Conservation (phyloP, 108 stramenopile genomes). For the Poteriospumella lacustris region DNA sequence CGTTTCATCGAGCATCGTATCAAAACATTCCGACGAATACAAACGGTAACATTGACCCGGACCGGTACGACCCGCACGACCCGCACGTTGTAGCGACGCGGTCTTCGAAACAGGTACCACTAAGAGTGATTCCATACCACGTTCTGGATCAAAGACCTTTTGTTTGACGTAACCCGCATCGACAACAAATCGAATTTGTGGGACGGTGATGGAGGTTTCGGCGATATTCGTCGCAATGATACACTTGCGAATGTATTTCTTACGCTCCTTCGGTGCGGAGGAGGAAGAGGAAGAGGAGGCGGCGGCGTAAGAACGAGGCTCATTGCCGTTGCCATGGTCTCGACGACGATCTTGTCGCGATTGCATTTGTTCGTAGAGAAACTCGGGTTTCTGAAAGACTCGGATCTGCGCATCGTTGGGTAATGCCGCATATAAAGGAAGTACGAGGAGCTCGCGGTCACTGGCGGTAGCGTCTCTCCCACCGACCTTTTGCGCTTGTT, state of each 20-base stretch:
- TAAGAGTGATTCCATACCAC: conserved; percentile 56
- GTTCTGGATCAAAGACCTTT: conserved; percentile 75
- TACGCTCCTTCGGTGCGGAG: conserved; percentile 35
- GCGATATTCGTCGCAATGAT: conserved; percentile 94
- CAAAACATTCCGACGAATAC: conserved; percentile 49
- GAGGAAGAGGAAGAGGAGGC: background rate
- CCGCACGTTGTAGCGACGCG: conserved; percentile 41
- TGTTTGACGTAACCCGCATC: conserved; percentile 91
- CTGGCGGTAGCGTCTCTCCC: background rate
- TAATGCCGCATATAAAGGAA: conserved; percentile 81
- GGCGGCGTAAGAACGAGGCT: background rate
- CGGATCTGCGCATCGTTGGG: conserved; percentile 66
- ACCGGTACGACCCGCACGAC: conserved; percentile 56
- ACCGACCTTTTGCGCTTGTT: too few relatives aligned
- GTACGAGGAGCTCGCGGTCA: conserved; percentile 42
- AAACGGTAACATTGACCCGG: conserved; percentile 60
- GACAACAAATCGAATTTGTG: conserved; percentile 82
- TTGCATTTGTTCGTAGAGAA: background rate
- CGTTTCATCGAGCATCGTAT: conserved; percentile 47
- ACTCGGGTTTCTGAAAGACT: conserved; percentile 59
- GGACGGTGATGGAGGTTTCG: conserved; percentile 92
- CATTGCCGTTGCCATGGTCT: too few relatives aligned
- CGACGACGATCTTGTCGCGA: background rate
- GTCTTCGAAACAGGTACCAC: conserved; percentile 5
- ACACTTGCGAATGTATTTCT: conserved; percentile 61